phyloP scores from a whole-genome alignment of 2,329 filamentous ascomycete genomes.

The Atkinsonella hypoxylon region DNA sequence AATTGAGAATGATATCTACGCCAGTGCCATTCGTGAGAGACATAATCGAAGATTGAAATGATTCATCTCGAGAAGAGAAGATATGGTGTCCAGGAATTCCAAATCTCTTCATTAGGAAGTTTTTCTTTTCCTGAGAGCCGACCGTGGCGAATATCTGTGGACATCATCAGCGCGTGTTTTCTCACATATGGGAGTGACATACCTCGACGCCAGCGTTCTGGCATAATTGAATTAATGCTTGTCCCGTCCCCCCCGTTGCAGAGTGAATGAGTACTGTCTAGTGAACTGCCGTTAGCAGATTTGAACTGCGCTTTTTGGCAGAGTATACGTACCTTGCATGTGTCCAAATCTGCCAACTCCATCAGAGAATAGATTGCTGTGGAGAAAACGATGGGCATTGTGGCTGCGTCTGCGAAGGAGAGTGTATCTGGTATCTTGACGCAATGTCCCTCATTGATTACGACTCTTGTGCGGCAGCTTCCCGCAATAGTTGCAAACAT shows the following conservation, averaged over 20 bases:
- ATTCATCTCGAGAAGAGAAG: constrained; percentile 19
- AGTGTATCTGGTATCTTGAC: not conserved
- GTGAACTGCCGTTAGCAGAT: too few species aligned
- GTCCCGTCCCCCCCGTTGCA: too few species aligned
- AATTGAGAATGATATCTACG: constrained; percentile 26
- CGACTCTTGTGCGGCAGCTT: too few species aligned
- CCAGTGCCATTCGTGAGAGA: constrained; percentile 17
- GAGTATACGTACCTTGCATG: too few species aligned
- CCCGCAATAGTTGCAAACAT: not conserved
- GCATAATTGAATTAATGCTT: too few species aligned
- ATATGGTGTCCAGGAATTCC: constrained; percentile 11
- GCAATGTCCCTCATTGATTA: not conserved
- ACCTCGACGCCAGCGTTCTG: too few species aligned
- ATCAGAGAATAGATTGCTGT: not conserved
- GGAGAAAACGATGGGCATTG: not conserved
- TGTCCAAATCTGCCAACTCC: too few species aligned
- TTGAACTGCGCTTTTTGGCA: too few species aligned
- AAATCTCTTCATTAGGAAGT: not conserved
- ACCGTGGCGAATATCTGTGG: not conserved
- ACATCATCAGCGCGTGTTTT: not conserved
- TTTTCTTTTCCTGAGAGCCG: not conserved
- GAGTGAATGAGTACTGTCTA: too few species aligned
- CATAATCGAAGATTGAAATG: constrained; percentile 18
- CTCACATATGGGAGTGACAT: too few species aligned
- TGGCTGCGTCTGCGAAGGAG: not conserved